phyloP scores from a whole-genome alignment of 176 grass and related monocot species.

The Miscanthus lutarioriparius region DNA sequence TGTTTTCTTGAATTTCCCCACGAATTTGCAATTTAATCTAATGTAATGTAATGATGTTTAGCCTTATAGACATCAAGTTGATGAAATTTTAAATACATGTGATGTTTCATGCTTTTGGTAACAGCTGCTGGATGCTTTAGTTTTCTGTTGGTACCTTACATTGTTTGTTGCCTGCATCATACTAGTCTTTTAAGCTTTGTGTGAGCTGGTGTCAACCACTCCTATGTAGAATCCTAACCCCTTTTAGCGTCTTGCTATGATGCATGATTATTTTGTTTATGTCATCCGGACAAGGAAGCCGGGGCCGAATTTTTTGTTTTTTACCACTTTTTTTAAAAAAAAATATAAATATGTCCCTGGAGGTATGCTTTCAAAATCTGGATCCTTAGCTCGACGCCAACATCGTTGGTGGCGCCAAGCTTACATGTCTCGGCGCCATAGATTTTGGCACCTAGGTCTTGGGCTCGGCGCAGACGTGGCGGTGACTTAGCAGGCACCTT shows the following conservation, averaged over 20 bases:
- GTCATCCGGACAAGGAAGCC: conserved; percentile 8
- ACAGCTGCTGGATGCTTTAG: background rate
- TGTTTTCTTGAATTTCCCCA: background rate
- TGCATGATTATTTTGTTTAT: conserved; percentile 18
- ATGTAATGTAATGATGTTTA: background rate
- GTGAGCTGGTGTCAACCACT: conserved; percentile 35
- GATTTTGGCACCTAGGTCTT: no score
- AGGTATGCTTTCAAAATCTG: no score
- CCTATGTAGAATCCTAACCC: conserved; percentile 31
- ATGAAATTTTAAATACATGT: background rate
- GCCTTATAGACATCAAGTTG: background rate
- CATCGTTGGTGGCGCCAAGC: no score
- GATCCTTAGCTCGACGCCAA: no score
- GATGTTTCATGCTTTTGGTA: conserved; percentile 19
- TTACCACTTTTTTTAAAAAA: no score
- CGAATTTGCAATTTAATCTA: background rate
- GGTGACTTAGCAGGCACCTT: no score
- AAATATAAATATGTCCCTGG: no score
- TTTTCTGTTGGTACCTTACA: background rate
- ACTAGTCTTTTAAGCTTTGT: background rate
- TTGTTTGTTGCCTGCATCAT: background rate
- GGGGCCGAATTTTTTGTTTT: no score
- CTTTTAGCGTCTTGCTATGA: conserved; percentile 6
- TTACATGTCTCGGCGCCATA: no score
- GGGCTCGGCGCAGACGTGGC: no score